Base-by-base conservation (phyloP, 2,329 filamentous ascomycete species). In the Trichoderma sp. region DNA sequence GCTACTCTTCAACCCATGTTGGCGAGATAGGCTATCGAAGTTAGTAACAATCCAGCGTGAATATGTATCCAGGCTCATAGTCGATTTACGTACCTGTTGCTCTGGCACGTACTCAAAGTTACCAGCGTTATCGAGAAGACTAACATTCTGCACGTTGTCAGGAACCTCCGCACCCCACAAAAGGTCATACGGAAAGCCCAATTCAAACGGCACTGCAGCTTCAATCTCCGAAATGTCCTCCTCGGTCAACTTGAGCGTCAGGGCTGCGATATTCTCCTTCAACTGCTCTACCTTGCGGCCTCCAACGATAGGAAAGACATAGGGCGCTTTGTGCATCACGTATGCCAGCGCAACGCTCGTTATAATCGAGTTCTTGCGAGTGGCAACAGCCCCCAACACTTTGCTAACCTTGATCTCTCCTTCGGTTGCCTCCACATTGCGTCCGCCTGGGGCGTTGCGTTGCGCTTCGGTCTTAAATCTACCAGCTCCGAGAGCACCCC, bases 301-400 rank as follows among this genome's bases (percentile, higher is more conserved):
- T 11, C 92, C 92, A 5, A 93, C 84, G 47, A 94, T 89, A 1
- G 92, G 92, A 77, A 93, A 93, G 12, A 94, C 90, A 75, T 93
- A 89, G 0, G 91, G 88, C 0, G 90, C 84, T 81, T 94, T 93
- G 74, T 89, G 86, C 85, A 92, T 87, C 17, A 94, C 89, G 76
- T 94, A 94, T 2, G 92, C 92, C 28, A 94, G 80, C 11, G 92
- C 92, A 71, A 87, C 79, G 73, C 83, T 84, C 17, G 84, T 85
- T 73, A 86, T 80, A 67, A 79, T 74, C 3, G 82, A 84, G 73
- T 79, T 78, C 73, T 84, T 84, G 72, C 81, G 81, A 32, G 76
- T 74, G 63, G 85, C 84, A 58, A 92, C 85, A 30, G 79, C 84
- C 84, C 86, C 84, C 34, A 87, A 79, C 13, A 80, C 82, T 67